Conservation (phyloP, 805 yeast species). For the Candida multigemmis region DNA sequence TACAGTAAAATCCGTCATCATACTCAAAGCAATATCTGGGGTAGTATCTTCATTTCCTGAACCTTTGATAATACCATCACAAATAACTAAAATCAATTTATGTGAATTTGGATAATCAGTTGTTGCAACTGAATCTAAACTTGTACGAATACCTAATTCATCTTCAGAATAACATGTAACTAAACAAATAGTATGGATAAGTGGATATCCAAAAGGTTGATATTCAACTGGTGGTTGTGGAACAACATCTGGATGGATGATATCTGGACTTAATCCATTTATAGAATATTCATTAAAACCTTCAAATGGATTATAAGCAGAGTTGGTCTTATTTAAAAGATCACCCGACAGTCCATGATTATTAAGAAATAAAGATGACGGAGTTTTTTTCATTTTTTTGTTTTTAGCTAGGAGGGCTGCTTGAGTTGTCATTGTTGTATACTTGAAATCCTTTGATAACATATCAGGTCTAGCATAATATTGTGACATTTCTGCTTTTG, state of each 20-base stretch:
- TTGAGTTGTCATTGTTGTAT: slow-evolving; percentile 62
- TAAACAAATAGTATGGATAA: slow-evolving; percentile 33
- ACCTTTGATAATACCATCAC: slow-evolving; percentile 94
- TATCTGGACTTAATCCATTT: slow-evolving; percentile 45
- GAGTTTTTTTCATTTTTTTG: slow-evolving; percentile 6
- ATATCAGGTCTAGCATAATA: slow-evolving; percentile 22
- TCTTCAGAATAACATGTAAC: slow-evolving; percentile 97
- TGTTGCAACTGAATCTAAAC: slow-evolving; percentile 88
- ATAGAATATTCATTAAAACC: slow-evolving; percentile 24
- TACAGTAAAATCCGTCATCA: slow-evolving; percentile 68
- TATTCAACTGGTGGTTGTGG: slow-evolving; percentile 87
- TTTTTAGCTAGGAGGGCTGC: slow-evolving; percentile 28
- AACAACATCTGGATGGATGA: slow-evolving; percentile 68
- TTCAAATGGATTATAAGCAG: slow-evolving; percentile 24
- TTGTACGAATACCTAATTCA: slow-evolving; percentile 73
- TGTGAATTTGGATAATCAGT: slow-evolving; percentile 95
- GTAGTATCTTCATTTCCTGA: slow-evolving; percentile 84
- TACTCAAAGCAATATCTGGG: slow-evolving; percentile 78
- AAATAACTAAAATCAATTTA: slow-evolving; percentile 72
- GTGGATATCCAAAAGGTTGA: slow-evolving; percentile 81
- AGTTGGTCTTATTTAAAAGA: slow-evolving; percentile 18
- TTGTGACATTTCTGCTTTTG: slow-evolving; percentile 26
- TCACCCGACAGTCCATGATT: slow-evolving; percentile 26
- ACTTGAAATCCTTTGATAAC: slow-evolving; percentile 30
- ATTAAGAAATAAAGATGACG: slow-evolving; percentile 18